phyloP scores from a whole-genome alignment of 2,329 filamentous ascomycete genomes.

The Nemania sp. region DNA sequence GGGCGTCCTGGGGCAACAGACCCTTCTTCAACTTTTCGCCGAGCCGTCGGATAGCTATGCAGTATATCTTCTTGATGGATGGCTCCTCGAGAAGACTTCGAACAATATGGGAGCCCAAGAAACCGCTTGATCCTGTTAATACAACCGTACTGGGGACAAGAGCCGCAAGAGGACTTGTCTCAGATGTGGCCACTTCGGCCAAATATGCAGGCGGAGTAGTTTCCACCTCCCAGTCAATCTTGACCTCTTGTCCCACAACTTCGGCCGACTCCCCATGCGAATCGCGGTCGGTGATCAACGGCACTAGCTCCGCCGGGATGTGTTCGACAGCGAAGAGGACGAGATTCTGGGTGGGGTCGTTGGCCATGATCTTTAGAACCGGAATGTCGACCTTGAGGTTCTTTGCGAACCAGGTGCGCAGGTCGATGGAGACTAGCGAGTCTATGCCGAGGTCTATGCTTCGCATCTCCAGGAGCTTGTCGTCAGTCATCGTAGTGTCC shows the following conservation, averaged over 20 bases:
- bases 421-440: slow-evolving; percentile 35
- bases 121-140: not conserved
- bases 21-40: not conserved
- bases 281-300: not conserved
- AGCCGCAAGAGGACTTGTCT: not conserved
- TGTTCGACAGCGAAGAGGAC: not conserved
- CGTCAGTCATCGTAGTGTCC: slow-evolving; percentile 11
- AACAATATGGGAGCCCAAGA: not conserved
- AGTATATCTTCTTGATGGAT: not conserved
- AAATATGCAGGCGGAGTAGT: not conserved
- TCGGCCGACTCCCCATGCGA: not conserved
- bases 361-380: slow-evolving; percentile 37
- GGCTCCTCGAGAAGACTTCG: not conserved
- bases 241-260: not conserved
- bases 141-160: not conserved
- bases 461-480: slow-evolving; percentile 24
- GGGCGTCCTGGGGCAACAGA: not conserved
- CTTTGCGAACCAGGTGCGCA: slow-evolving; percentile 50
- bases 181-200: not conserved
- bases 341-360: not conserved
- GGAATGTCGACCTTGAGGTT: slow-evolving; percentile 46
- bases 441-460: slow-evolving; percentile 23
- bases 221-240: not conserved
- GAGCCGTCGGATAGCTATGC: not conserved
- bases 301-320: not conserved